Evolutionary conservation across 164 flowering plant species (phyloP).

Genomic region (Magnolia sinica): DNA sequence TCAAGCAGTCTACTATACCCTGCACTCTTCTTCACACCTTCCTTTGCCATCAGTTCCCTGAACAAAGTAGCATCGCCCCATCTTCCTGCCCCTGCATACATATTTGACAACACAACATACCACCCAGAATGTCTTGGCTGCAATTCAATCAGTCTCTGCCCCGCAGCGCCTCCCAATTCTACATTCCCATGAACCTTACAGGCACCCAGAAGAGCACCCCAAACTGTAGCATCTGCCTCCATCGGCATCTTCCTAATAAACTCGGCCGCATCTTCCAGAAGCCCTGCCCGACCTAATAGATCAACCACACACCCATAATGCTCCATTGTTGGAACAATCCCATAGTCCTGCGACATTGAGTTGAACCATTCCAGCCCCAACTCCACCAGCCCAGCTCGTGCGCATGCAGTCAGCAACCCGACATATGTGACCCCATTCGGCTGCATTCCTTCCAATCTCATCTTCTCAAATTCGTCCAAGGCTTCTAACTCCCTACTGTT

Average conservation of each 20-base stretch:
- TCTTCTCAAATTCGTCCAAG: slow-evolving; percentile 48
- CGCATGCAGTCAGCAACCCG: slow-evolving; percentile 64
- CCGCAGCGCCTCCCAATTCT: slow-evolving; percentile 48
- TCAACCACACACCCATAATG: slow-evolving; percentile 84
- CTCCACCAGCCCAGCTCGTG: slow-evolving; percentile 53
- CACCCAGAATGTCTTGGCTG: slow-evolving; percentile 64
- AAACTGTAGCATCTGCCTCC: slow-evolving; percentile 67
- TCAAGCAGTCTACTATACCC: slow-evolving; percentile 2
- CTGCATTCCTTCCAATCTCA: slow-evolving; percentile 32
- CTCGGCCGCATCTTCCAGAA: slow-evolving; percentile 47
- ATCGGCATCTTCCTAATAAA: slow-evolving; percentile 58
- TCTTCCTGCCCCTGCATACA: slow-evolving; percentile 54
- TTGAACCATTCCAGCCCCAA: slow-evolving; percentile 45
- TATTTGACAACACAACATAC: slow-evolving; percentile 55
- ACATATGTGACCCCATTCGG: slow-evolving; percentile 72
- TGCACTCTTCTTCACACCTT: slow-evolving; percentile 43
- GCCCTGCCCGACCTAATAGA: slow-evolving; percentile 77
- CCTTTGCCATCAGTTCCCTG: slow-evolving; percentile 53
- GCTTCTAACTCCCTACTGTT: slow-evolving; percentile 58
- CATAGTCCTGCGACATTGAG: slow-evolving; percentile 40
- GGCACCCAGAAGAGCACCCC: slow-evolving; percentile 78
- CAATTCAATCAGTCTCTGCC: slow-evolving; percentile 45
- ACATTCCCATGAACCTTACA: slow-evolving; percentile 66
- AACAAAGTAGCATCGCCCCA: slow-evolving; percentile 54
- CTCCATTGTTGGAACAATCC: slow-evolving; percentile 59